phyloP scores from a whole-genome alignment of 192 early-diverging fungal species.

The Podila horticola region DNA sequence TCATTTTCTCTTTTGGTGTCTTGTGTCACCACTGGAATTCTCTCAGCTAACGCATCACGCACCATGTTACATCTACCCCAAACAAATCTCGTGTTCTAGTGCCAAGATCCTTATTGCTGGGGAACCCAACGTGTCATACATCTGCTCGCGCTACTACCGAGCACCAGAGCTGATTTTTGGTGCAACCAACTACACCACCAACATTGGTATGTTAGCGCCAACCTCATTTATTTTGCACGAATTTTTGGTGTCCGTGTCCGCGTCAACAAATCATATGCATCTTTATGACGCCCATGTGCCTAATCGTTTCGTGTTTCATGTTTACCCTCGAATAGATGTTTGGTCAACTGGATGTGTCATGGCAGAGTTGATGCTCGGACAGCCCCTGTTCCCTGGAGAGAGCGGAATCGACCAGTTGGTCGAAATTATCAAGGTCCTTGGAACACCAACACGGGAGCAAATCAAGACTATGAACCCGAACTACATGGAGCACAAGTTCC shows the following conservation, averaged over 20 bases:
- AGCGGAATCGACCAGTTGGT: conserved; percentile 98
- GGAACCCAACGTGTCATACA: conserved; percentile 98
- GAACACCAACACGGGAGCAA: conserved; percentile 95
- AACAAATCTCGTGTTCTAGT: conserved; percentile 48
- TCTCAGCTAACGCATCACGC: too few relatives aligned
- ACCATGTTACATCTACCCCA: too few relatives aligned
- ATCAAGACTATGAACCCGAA: conserved; percentile 98
- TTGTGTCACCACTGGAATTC: conserved; percentile 30
- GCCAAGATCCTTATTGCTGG: conserved; percentile 95
- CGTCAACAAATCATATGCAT: not conserved
- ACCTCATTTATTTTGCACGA: conserved; percentile 1
- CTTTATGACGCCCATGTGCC: not conserved
- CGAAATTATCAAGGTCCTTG: conserved; percentile 99
- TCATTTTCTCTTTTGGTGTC: not conserved
- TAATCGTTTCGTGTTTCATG: not conserved
- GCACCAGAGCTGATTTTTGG: conserved; percentile 98
- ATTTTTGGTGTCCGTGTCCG: not conserved
- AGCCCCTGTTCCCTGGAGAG: conserved; percentile 96
- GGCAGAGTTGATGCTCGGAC: conserved; percentile 94
- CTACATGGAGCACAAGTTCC: conserved; percentile 99
- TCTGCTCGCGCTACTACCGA: conserved; percentile 97
- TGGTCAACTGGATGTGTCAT: conserved; percentile 98
- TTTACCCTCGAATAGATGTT: conserved; percentile 65
- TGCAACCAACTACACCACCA: conserved; percentile 90
- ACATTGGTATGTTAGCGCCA: conserved; percentile 57